Conservation (phyloP, 2,329 filamentous ascomycete species). For the Nemania diffusa region DNA sequence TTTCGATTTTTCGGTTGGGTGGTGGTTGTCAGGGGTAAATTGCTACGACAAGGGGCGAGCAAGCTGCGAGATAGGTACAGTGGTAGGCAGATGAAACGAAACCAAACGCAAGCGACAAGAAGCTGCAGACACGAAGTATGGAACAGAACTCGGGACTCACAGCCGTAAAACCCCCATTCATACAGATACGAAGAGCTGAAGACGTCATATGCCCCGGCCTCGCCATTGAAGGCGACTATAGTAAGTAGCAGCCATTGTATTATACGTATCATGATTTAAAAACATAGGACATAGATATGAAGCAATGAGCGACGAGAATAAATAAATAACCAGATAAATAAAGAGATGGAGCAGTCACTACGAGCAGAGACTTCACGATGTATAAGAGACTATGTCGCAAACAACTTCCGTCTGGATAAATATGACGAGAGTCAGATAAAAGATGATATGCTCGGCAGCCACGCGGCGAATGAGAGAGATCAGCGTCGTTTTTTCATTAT, state of each 20-base stretch:
- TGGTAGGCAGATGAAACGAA: not conserved
- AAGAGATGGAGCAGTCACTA: not conserved
- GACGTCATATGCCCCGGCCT: slow-evolving; percentile 21
- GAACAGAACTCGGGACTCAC: slow-evolving; percentile 26
- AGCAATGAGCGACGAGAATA: slow-evolving; percentile 9
- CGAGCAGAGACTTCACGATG: not conserved
- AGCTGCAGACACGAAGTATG: not conserved
- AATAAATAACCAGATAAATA: not conserved
- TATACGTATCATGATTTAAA: slow-evolving; percentile 27
- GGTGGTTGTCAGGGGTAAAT: not conserved
- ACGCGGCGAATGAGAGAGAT: not conserved
- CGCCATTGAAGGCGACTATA: slow-evolving; percentile 9
- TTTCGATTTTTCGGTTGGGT: not conserved
- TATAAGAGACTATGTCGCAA: not conserved
- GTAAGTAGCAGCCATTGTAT: slow-evolving; percentile 23
- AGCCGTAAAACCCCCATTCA: slow-evolving; percentile 34
- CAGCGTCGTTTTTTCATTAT: not conserved
- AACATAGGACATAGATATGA: not conserved
- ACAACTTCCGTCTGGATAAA: not conserved
- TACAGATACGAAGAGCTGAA: slow-evolving; percentile 29
- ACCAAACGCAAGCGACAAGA: not conserved
- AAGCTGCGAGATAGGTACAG: not conserved
- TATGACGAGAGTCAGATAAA: not conserved
- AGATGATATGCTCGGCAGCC: not conserved
- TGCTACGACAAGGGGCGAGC: not conserved